Evolutionary conservation across 345 rosid genomes (phyloP).

Genomic region (Populus tremula): DNA sequence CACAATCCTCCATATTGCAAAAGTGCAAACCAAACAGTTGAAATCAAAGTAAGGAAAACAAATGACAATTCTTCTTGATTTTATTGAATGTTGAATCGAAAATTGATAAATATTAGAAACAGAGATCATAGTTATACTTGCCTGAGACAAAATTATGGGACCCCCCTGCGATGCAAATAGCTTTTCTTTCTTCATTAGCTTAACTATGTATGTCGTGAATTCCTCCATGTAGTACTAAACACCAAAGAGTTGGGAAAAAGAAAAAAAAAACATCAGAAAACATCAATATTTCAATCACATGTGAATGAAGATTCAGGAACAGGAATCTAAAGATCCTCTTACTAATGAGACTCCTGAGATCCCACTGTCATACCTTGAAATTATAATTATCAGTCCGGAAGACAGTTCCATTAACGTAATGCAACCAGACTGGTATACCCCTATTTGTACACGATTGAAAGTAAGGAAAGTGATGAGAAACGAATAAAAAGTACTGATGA

Average conservation of each 20-base stretch:
- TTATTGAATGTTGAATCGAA: not conserved
- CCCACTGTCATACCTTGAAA: conserved; percentile 53
- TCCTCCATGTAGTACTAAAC: conserved; percentile 75
- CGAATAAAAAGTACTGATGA: not conserved
- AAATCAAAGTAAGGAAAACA: not conserved
- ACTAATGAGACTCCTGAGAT: conserved; percentile 1
- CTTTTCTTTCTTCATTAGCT: conserved; percentile 81
- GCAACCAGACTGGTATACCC: conserved; percentile 92
- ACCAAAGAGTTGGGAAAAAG: conserved; percentile 3
- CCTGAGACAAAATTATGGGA: conserved; percentile 95
- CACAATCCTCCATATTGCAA: not conserved
- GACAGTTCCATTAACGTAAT: conserved; percentile 79
- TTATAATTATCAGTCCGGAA: conserved; percentile 80
- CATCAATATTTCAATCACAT: not conserved
- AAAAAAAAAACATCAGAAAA: conserved; percentile 12
- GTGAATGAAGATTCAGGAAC: not conserved
- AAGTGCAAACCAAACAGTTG: not conserved
- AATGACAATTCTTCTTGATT: not conserved
- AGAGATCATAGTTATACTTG: conserved; percentile 19
- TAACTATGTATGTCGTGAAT: conserved; percentile 67
- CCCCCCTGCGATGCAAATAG: conserved; percentile 92
- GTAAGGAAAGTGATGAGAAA: not conserved
- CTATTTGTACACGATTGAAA: conserved; percentile 22
- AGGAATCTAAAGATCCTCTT: not conserved
- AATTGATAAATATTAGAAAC: not conserved